Conservation (phyloP, 1,139 yeast species). For the Scheffersomyces illinoinensis region DNA sequence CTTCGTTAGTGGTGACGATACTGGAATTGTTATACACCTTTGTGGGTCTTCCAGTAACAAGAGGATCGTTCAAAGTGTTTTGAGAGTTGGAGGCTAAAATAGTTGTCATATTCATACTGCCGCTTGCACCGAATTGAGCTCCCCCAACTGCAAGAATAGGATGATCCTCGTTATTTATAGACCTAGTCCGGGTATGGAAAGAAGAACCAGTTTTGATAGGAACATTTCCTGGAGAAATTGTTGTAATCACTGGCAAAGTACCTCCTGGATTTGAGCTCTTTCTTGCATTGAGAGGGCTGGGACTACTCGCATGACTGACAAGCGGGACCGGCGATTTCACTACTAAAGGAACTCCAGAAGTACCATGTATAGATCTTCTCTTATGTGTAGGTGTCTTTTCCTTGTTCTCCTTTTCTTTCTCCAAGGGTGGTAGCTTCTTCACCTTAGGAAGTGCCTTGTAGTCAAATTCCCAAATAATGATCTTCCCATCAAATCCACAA, state of each 20-base stretch:
- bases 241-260: slow-evolving; percentile 3
- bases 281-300: slow-evolving; percentile 3
- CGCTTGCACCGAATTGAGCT: slow-evolving; percentile 5
- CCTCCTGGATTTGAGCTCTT: neutral
- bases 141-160: neutral
- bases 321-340: slow-evolving; percentile 4
- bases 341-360: neutral
- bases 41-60: neutral
- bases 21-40: neutral
- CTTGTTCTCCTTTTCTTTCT: slow-evolving; percentile 6
- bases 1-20: slow-evolving; percentile 1
- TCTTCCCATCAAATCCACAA: slow-evolving; percentile 70
- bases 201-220: slow-evolving; percentile 5
- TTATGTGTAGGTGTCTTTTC: neutral
- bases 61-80: neutral
- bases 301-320: slow-evolving; percentile 7
- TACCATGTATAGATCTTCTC: slow-evolving; percentile 5
- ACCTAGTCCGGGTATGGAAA: slow-evolving; percentile 13
- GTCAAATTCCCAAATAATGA: slow-evolving; percentile 73
- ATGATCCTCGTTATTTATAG: slow-evolving; percentile 12
- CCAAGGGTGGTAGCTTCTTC: slow-evolving; percentile 20
- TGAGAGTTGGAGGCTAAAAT: slow-evolving; percentile 10
- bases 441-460: slow-evolving; percentile 58
- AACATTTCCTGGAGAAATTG: neutral
- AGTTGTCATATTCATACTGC: slow-evolving; percentile 13